Conservation (phyloP, 306 rosid species). For the Cicer judaicum region DNA sequence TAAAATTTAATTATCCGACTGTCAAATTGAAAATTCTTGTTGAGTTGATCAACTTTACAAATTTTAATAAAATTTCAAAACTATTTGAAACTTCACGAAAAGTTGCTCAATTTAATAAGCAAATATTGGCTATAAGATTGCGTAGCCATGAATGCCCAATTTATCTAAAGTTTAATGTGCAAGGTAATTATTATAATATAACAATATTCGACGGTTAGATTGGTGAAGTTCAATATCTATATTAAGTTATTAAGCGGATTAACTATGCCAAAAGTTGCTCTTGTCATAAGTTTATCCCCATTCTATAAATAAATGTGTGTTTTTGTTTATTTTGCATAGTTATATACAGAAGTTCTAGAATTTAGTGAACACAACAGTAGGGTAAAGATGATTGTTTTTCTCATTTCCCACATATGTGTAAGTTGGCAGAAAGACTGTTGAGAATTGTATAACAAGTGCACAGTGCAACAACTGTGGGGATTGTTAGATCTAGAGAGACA, state of each 20-base stretch:
- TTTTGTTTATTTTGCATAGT: not conserved
- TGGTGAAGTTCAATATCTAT: not conserved
- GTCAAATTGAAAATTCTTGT: not conserved
- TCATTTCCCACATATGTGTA: not conserved
- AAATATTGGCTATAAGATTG: not conserved
- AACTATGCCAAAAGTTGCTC: not conserved
- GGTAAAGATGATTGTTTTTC: not conserved
- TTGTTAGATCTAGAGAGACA: too few species aligned
- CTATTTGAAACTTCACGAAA: not conserved
- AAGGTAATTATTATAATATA: not conserved
- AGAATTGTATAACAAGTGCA: not conserved
- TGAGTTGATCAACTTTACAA: not conserved
- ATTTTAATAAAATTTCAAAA: not conserved
- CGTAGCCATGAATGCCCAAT: not conserved
- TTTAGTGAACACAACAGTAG: not conserved
- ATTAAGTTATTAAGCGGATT: not conserved
- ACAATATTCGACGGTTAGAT: not conserved
- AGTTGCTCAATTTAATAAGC: too few species aligned
- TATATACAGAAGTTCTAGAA: constrained; percentile 24
- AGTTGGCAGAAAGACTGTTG: not conserved
- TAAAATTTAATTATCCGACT: not conserved
- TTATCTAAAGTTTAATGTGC: not conserved
- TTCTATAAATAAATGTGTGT: not conserved
- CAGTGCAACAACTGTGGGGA: too few species aligned
- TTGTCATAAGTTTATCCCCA: not conserved